Evolutionary conservation across 2,329 filamentous ascomycete species (phyloP), one percentile per base, ranked within the genome.

Genomic region (Trichophyton mentagrophytes): DNA sequence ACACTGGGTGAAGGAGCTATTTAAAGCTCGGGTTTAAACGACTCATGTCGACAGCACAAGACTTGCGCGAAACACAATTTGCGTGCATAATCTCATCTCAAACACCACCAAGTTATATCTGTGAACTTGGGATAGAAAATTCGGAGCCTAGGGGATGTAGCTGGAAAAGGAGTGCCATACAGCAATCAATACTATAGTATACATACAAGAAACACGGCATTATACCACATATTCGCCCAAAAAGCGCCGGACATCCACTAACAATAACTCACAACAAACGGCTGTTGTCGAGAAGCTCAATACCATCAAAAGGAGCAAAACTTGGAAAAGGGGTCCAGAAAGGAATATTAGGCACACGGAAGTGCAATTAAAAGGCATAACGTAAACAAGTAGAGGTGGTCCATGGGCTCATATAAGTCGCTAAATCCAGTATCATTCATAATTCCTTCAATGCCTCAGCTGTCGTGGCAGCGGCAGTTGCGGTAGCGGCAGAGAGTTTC

Each of bases 401-500:
- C 49, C 49, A 25, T 53, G n/a, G 49, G 27, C 49, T 53, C 49
- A 25, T 53, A 33, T 53, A 13, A 8, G 13, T 53, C 27, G 3
- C 27, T 11, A 53, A 53, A 53, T 25, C 9, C 22, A 47, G 11
- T 38, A 30, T 4, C 40, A n/a, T 11, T 64, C 46, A 66, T 30
- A 65, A 60, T 58, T 65, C 65, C 57, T 53, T 60, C n/a, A 57
- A 60, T 3, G 47, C 58, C 11, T 17, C 46, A 17, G 58, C 47
- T 40, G 58, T 33, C 7, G 25, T 22, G 7, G 44, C 47, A 3
- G 49, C 49, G 5, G 62, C 60, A 51, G 58, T 64, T 5, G 60
- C 36, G 27, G 62, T 55, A 2, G 71, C 70, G 3, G 60, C 70
- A 4, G 60, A 51, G 13, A 60, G 33, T 25, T 36, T 60, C 25